Percentiles rank a stretch among this genome's conserved stretches.
Evolutionary conservation across 129 eudicot genomes (phyloP).

Genomic region (carrot (Daucus carota)): DNA sequence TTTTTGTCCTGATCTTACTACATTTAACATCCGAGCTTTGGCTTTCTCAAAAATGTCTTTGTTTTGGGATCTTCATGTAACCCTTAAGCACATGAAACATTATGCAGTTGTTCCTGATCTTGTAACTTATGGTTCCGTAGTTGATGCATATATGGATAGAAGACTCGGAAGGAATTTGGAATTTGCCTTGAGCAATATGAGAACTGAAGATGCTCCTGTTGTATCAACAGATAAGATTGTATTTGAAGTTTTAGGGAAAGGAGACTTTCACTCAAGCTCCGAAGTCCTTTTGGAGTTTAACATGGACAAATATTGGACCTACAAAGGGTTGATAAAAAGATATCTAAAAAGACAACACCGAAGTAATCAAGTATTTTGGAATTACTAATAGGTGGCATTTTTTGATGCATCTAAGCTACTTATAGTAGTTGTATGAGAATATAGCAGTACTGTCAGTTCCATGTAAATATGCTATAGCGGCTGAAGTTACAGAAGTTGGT

Average conservation of each 20-base stretch:
- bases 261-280: constrained; percentile 72
- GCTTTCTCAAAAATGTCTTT: constrained; percentile 90
- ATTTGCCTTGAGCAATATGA: constrained; percentile 56
- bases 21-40: constrained; percentile 68
- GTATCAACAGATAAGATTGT: constrained; percentile 55
- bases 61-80: constrained; percentile 88
- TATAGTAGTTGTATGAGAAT: background rate
- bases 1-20: constrained; percentile 67
- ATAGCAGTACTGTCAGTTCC: background rate
- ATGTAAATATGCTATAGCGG: background rate
- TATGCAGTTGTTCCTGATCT: constrained; percentile 62
- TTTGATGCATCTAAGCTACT: background rate
- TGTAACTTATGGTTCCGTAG: constrained; percentile 84
- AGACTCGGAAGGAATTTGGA: constrained; percentile 72
- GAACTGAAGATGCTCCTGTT: constrained; percentile 32
- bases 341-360: constrained; percentile 61
- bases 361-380: constrained; percentile 84
- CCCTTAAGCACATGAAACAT: constrained; percentile 82
- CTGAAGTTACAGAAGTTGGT: background rate
- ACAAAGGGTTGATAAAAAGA: constrained; percentile 45
- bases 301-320: constrained; percentile 43
- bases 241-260: constrained; percentile 87
- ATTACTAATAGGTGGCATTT: constrained; percentile 38
- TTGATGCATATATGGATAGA: constrained; percentile 84
- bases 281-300: constrained; percentile 59